Conservation (phyloP, 176 grass and related monocot genomes). For the Saccharum spontaneum region DNA sequence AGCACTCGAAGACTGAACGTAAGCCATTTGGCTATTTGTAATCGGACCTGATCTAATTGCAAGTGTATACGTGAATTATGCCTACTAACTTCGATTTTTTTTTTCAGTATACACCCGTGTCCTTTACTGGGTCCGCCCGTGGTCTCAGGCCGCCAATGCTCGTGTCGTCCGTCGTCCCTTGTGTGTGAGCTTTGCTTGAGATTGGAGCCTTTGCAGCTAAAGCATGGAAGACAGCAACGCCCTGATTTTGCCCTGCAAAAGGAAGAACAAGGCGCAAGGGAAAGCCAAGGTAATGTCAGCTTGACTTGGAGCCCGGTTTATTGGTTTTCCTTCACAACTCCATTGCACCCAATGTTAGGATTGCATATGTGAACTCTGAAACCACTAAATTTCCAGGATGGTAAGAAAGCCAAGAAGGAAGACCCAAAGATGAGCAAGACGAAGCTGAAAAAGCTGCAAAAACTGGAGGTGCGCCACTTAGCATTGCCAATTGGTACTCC, state of each 20-base stretch:
- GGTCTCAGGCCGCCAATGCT: background rate
- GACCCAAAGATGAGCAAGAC: constrained; percentile 72
- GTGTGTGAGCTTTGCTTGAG: background rate
- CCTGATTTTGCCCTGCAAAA: constrained; percentile 65
- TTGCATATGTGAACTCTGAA: background rate
- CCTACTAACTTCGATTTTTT: background rate
- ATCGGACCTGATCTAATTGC: background rate
- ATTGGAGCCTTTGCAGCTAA: constrained; percentile 26
- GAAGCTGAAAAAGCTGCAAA: constrained; percentile 72
- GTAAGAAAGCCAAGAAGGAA: constrained; percentile 50
- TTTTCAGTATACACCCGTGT: background rate
- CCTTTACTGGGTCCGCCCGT: background rate
- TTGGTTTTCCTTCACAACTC: background rate
- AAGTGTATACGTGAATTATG: background rate
- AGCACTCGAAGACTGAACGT: background rate
- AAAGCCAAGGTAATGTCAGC: constrained; percentile 54
- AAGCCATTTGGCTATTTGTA: too few species aligned
- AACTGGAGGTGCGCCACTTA: constrained; percentile 64
- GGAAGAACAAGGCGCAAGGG: constrained; percentile 62
- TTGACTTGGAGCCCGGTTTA: background rate
- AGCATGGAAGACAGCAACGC: constrained; percentile 67
- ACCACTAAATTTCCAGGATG: constrained; percentile 42
- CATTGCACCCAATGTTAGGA: background rate
- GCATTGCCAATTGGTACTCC: background rate
- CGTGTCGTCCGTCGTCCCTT: background rate